Percentiles rank a stretch among this genome's conserved stretches.
These are phyloP conservation scores for Aquilaria malaccensis DNA, from an alignment of 345 rosid species.

Conservation along the genomic window DNA sequence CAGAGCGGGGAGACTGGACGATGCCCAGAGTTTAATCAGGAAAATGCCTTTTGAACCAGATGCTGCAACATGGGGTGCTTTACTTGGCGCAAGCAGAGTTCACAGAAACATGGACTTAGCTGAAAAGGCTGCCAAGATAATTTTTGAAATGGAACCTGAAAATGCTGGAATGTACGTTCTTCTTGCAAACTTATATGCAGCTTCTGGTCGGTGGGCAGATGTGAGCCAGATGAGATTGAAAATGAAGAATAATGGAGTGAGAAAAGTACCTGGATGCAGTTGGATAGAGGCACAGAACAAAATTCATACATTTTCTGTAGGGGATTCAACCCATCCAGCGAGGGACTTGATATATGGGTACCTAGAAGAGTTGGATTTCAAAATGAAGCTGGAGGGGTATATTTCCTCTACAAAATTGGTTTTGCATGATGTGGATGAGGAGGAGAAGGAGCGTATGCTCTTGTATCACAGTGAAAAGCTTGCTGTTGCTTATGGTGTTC, in stretches of 20 bases:
- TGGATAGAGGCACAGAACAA: constrained; percentile 66
- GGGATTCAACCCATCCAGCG: constrained; percentile 51
- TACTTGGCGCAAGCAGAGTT: constrained; percentile 71
- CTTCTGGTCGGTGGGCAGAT: constrained; percentile 61
- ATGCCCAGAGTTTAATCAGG: constrained; percentile 48
- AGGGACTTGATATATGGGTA: constrained; percentile 44
- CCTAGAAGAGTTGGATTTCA: constrained; percentile 51
- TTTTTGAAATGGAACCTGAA: constrained; percentile 61
- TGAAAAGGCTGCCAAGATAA: constrained; percentile 51
- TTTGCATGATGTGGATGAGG: constrained; percentile 71
- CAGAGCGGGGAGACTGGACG: constrained; percentile 59
- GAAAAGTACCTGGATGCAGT: constrained; percentile 55
- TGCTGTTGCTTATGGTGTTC: constrained; percentile 57
- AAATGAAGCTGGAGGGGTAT: constrained; percentile 55
- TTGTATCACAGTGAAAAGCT: constrained; percentile 63
- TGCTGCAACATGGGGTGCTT: constrained; percentile 75
- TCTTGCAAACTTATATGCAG: constrained; percentile 63
- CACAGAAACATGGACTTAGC: constrained; percentile 57
- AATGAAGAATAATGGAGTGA: constrained; percentile 61
- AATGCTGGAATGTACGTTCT: constrained; percentile 71
- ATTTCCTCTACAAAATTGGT: constrained; percentile 47
- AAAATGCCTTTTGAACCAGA: constrained; percentile 63
- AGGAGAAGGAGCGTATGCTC: constrained; percentile 71
- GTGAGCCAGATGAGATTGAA: constrained; percentile 48
- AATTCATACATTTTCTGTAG: constrained; percentile 55